A percentile compares a stretch with the other conserved stretches of the same genome.
Conservation (phyloP, 1,284 basidiomycete species). For the Megacollybia platyphylla region DNA sequence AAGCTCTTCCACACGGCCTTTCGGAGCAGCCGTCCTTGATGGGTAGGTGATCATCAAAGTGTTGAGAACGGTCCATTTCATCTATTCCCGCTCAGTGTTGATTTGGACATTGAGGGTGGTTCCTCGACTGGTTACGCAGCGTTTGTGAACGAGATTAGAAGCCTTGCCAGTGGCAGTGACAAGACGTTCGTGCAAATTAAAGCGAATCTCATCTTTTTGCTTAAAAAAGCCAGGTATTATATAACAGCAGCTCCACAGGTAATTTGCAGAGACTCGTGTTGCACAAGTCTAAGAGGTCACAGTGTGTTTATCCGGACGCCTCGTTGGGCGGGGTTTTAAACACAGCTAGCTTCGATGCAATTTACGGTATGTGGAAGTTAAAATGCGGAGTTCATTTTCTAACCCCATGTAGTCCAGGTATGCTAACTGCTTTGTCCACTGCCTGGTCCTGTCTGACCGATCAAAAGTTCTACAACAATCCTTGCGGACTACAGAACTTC, state of each 20-base stretch:
- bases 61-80: not conserved
- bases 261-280: slow-evolving; percentile 39
- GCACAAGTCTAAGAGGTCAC: slow-evolving; percentile 11
- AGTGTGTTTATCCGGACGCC: slow-evolving; percentile 44
- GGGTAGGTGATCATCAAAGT: slow-evolving; percentile 24
- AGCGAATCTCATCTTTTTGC: not conserved
- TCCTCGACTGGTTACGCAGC: slow-evolving; percentile 39
- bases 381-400: not conserved
- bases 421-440: not conserved
- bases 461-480: slow-evolving; percentile 32
- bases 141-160: slow-evolving; percentile 46
- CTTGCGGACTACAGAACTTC: slow-evolving; percentile 31
- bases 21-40: slow-evolving; percentile 50
- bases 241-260: slow-evolving; percentile 39
- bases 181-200: slow-evolving; percentile 29
- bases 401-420: not conserved
- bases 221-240: slow-evolving; percentile 31
- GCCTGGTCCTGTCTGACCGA: slow-evolving; percentile 1
- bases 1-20: slow-evolving; percentile 38
- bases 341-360: slow-evolving; percentile 38
- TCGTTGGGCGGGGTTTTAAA: slow-evolving; percentile 39
- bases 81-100: slow-evolving; percentile 26
- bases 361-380: slow-evolving; percentile 33
- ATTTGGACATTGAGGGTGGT: slow-evolving; percentile 57
- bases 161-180: slow-evolving; percentile 31